Evolutionary conservation across 257 asterid species (phyloP).

Genomic region (Cruciata laevipes): DNA sequence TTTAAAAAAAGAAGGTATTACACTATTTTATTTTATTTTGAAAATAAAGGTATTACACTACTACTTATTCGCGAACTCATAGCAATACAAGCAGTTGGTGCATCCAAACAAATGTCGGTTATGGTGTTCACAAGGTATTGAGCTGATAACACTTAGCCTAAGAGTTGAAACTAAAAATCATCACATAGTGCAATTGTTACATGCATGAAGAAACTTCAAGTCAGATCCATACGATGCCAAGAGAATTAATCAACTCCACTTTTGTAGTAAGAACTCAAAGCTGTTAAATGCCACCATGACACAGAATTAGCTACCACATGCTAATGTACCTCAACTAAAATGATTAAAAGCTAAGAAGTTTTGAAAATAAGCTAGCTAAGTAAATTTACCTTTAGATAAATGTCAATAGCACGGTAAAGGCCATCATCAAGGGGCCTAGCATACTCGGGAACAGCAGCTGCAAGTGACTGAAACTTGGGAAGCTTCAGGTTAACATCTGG

Average conservation of each 20-base stretch:
- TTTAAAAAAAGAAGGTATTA: too few species aligned
- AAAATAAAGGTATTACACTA: not conserved
- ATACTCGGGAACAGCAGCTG: conserved; percentile 85
- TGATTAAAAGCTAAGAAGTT: not conserved
- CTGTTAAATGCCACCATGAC: not conserved
- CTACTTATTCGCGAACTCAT: not conserved
- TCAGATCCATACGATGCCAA: not conserved
- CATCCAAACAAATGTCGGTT: not conserved
- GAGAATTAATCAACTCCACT: not conserved
- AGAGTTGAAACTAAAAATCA: not conserved
- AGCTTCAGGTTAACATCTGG: conserved; percentile 84
- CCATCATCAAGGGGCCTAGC: conserved; percentile 96
- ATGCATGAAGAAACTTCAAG: not conserved
- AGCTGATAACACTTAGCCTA: not conserved
- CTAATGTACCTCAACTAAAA: not conserved
- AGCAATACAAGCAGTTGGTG: not conserved
- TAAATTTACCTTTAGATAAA: conserved; percentile 70
- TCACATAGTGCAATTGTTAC: not conserved
- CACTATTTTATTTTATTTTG: too few species aligned
- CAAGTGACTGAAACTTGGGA: conserved; percentile 80
- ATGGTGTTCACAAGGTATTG: not conserved
- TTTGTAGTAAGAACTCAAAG: not conserved
- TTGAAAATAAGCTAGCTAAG: not conserved
- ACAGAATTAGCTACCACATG: not conserved
- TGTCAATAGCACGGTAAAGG: conserved; percentile 90